These are phyloP conservation scores for Haplographium delicatum DNA, from an alignment of 495 filamentous ascomycete genomes.

Conservation along the genomic window DNA sequence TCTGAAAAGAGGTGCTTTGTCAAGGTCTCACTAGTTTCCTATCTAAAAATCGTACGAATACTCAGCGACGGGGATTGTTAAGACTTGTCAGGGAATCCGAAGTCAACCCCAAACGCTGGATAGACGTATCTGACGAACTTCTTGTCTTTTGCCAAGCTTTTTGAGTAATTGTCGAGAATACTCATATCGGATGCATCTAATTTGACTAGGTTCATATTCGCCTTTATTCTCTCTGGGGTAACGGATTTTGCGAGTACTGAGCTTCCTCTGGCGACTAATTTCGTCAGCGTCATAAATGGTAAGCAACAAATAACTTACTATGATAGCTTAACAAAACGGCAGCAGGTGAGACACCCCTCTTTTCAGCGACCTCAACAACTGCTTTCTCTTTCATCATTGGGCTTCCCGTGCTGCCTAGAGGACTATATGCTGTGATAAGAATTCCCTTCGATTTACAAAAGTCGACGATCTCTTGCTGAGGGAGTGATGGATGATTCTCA, in stretches of 20 bases:
- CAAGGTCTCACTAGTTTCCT: too few relatives aligned
- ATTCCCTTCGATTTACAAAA: slow-evolving; percentile 69
- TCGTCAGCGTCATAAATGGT: slow-evolving; percentile 17
- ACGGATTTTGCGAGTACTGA: slow-evolving; percentile 80
- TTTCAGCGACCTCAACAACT: slow-evolving; percentile 64
- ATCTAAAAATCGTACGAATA: too few relatives aligned
- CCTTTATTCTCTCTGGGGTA: slow-evolving; percentile 65
- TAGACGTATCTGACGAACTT: slow-evolving; percentile 68
- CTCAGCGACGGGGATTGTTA: too few relatives aligned
- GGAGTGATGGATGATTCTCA: slow-evolving; percentile 81
- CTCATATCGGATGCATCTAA: slow-evolving; percentile 63
- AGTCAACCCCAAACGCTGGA: slow-evolving; percentile 70
- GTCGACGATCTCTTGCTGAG: slow-evolving; percentile 81
- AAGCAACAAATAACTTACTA: slow-evolving; percentile 41
- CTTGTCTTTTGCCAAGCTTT: slow-evolving; percentile 51
- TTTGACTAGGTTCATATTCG: slow-evolving; percentile 59
- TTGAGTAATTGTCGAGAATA: slow-evolving; percentile 39
- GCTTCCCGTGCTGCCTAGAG: slow-evolving; percentile 71
- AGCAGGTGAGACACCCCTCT: slow-evolving; percentile 56
- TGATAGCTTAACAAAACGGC: slow-evolving; percentile 73
- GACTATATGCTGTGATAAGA: slow-evolving; percentile 70
- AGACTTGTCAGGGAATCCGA: slow-evolving; percentile 64
- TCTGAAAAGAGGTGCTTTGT: too few relatives aligned
- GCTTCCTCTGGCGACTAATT: slow-evolving; percentile 56
- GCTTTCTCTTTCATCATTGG: slow-evolving; percentile 64